Evolutionary conservation across 2,329 filamentous ascomycete species (phyloP).

Genomic region (Microcyclospora pomicola): DNA sequence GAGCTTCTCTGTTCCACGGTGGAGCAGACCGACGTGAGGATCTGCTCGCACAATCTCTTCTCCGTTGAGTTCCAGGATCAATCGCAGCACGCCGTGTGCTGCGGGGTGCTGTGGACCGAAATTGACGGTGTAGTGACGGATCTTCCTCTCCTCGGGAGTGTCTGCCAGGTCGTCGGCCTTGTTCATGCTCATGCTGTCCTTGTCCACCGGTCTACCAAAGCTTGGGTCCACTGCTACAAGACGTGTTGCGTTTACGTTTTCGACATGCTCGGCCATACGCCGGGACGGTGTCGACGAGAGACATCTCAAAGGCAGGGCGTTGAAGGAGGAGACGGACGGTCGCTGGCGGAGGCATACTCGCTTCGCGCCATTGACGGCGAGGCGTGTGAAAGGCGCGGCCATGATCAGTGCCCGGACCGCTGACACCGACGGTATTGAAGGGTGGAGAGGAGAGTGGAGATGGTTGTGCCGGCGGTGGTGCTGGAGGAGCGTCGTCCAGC

Average conservation of each 20-base stretch:
- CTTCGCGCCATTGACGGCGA: conserved; percentile 54
- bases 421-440: conserved; percentile 5
- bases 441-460: conserved; percentile 4
- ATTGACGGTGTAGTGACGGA: conserved; percentile 98
- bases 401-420: conserved; percentile 35
- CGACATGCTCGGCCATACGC: conserved; percentile 45
- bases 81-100: conserved; percentile 89
- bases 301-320: conserved; percentile 33
- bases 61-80: conserved; percentile 95
- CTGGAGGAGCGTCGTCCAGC: background rate
- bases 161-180: conserved; percentile 31
- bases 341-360: conserved; percentile 48
- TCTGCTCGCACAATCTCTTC: conserved; percentile 95
- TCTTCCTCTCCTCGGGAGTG: conserved; percentile 55
- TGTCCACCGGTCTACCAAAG: conserved; percentile 40
- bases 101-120: conserved; percentile 98
- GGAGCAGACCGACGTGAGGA: conserved; percentile 89
- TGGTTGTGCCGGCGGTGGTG: background rate
- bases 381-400: conserved; percentile 56
- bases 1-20: conserved; percentile 96
- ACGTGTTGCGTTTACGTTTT: conserved; percentile 37
- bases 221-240: conserved; percentile 52
- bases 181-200: conserved; percentile 32
- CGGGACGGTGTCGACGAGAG: conserved; percentile 53
- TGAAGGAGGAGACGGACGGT: conserved; percentile 26